phyloP scores from a whole-genome alignment of 805 yeast species.

The Isabelozyma heimii region DNA sequence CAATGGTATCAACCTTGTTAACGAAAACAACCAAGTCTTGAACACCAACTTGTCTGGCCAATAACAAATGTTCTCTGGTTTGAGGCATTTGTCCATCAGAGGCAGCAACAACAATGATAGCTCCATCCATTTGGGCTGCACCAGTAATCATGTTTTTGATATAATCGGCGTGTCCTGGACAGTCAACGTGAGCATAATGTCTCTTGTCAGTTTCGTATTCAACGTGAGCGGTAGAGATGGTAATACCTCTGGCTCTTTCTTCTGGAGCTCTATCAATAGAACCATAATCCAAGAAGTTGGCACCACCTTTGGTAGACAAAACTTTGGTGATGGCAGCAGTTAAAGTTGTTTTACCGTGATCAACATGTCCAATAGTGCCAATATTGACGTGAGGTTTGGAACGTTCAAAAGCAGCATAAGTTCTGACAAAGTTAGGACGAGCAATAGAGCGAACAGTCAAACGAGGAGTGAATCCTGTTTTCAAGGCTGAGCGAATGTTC shows the following conservation, averaged over 20 bases:
- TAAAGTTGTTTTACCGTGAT: constrained; percentile 97
- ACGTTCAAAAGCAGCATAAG: constrained; percentile 81
- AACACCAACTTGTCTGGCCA: constrained; percentile 99
- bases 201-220: constrained; percentile 94
- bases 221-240: constrained; percentile 96
- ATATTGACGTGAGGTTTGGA: constrained; percentile 94
- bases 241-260: constrained; percentile 99
- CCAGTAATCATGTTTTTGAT: constrained; percentile 99
- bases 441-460: constrained; percentile 5
- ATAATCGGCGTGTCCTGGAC: constrained; percentile 99
- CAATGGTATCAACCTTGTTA: constrained; percentile 96
- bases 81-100: constrained; percentile 99
- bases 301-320: constrained; percentile 84
- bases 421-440: constrained; percentile 31
- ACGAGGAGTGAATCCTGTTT: background rate
- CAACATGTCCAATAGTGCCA: constrained; percentile 99
- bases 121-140: constrained; percentile 99
- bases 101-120: constrained; percentile 98
- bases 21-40: constrained; percentile 96
- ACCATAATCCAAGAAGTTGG: constrained; percentile 87
- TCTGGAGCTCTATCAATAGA: constrained; percentile 97
- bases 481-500: constrained; percentile 17
- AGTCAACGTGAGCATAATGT: constrained; percentile 97
- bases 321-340: constrained; percentile 99
- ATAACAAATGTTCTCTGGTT: constrained; percentile 96